Evolutionary conservation across 164 flowering plant genomes (phyloP).

Genomic region (Warburgia ugandensis): DNA sequence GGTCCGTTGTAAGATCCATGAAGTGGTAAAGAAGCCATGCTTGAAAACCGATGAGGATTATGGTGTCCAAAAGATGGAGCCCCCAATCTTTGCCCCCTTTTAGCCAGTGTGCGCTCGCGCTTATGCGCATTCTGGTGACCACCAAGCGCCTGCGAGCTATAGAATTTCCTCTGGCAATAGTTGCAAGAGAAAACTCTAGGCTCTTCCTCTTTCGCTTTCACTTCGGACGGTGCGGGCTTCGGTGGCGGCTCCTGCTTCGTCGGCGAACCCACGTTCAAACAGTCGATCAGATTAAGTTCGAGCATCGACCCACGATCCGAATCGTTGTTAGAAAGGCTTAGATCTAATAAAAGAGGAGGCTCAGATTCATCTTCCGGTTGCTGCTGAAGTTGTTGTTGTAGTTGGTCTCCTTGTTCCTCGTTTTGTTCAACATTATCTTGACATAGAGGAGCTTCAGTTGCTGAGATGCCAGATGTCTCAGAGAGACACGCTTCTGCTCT

Average conservation of each 20-base stretch:
- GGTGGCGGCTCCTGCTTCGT: too few species aligned
- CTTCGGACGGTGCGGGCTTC: too few species aligned
- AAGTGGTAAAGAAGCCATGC: too few species aligned
- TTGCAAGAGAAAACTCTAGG: constrained; percentile 63
- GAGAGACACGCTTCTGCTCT: constrained; percentile 12
- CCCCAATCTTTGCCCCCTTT: too few species aligned
- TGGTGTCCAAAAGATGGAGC: too few species aligned
- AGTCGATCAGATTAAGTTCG: constrained; percentile 53
- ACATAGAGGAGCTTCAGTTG: too few species aligned
- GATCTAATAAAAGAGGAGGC: too few species aligned
- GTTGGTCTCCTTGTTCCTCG: constrained; percentile 6
- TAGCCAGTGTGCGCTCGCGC: constrained; percentile 56
- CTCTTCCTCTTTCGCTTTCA: too few species aligned
- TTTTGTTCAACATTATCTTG: constrained; percentile 7
- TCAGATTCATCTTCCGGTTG: too few species aligned
- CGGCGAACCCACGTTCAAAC: constrained; percentile 27
- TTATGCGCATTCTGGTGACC: constrained; percentile 80
- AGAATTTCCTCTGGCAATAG: constrained; percentile 65
- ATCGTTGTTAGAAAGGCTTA: constrained; percentile 20
- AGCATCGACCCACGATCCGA: constrained; percentile 14
- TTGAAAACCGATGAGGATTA: too few species aligned
- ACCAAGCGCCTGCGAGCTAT: constrained; percentile 74
- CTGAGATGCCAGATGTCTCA: constrained; percentile 20
- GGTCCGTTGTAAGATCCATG: too few species aligned
- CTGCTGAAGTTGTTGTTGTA: constrained; percentile 5